Conservation (phyloP, 2,329 filamentous ascomycete genomes). For the Colletotrichum sp. region DNA sequence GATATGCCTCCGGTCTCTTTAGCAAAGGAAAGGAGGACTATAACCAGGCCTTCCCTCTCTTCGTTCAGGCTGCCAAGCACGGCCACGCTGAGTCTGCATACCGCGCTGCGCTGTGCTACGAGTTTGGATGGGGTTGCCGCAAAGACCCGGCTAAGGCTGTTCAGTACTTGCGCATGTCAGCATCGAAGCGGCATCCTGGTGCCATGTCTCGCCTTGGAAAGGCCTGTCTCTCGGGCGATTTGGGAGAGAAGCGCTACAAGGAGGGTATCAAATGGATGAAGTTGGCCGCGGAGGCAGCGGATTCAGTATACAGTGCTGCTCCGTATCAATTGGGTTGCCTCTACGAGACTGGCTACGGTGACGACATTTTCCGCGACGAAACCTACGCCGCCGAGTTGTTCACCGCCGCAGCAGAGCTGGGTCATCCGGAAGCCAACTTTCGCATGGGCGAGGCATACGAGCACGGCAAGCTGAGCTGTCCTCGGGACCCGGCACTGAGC, state of each 20-base stretch:
- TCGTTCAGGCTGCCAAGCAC: constrained; percentile 93
- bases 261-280: constrained; percentile 98
- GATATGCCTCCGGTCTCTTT: constrained; percentile 92
- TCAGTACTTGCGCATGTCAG: constrained; percentile 89
- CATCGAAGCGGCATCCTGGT: constrained; percentile 92
- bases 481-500: constrained; percentile 87
- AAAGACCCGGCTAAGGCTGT: constrained; percentile 91
- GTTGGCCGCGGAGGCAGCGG: constrained; percentile 86
- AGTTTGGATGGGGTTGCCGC: constrained; percentile 96
- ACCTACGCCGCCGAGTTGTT: constrained; percentile 92
- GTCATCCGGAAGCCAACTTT: constrained; percentile 84
- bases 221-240: constrained; percentile 87
- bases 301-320: constrained; percentile 88
- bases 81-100: constrained; percentile 97
- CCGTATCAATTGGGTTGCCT: constrained; percentile 89
- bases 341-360: constrained; percentile 92
- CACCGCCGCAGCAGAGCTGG: constrained; percentile 91
- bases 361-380: constrained; percentile 91
- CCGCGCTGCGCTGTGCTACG: constrained; percentile 91
- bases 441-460: constrained; percentile 97
- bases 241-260: constrained; percentile 85
- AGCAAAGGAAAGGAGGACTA: constrained; percentile 94
- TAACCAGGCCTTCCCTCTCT: constrained; percentile 89
- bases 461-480: constrained; percentile 86
- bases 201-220: constrained; percentile 92